phyloP scores from a whole-genome alignment of 1,284 basidiomycete species.

The Cryptococcus deneoformans region DNA sequence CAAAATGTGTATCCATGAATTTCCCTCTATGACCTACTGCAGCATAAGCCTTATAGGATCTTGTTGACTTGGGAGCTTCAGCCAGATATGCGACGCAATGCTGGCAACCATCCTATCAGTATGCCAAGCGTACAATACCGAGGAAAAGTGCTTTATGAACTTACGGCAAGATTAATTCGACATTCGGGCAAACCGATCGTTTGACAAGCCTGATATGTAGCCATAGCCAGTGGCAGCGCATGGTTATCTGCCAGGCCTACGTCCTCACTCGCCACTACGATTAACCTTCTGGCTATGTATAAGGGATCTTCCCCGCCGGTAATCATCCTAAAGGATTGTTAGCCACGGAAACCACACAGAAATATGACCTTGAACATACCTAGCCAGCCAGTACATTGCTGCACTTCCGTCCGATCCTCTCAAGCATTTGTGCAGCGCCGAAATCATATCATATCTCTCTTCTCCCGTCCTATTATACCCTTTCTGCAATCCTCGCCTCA shows the following conservation, averaged over 20 bases:
- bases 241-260: constrained; percentile 73
- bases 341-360: background rate
- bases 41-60: constrained; percentile 74
- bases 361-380: constrained; percentile 27
- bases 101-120: constrained; percentile 44
- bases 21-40: constrained; percentile 34
- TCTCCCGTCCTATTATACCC: constrained; percentile 74
- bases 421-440: constrained; percentile 81
- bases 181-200: constrained; percentile 78
- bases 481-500: constrained; percentile 46
- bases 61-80: constrained; percentile 78
- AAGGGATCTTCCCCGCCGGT: constrained; percentile 83
- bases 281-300: constrained; percentile 75
- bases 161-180: constrained; percentile 46
- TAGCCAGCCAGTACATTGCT: constrained; percentile 84
- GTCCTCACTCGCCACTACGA: constrained; percentile 83
- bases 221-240: constrained; percentile 72
- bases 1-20: background rate
- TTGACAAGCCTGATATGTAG: constrained; percentile 72
- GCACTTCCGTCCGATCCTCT: constrained; percentile 75
- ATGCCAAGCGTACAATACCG: background rate
- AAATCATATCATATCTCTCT: constrained; percentile 80
- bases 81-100: constrained; percentile 79
- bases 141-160: constrained; percentile 3
- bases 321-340: constrained; percentile 58